Evolutionary conservation across 768 basidiomycete genomes (phyloP).

Genomic region (Sistotremastrum suecicum): DNA sequence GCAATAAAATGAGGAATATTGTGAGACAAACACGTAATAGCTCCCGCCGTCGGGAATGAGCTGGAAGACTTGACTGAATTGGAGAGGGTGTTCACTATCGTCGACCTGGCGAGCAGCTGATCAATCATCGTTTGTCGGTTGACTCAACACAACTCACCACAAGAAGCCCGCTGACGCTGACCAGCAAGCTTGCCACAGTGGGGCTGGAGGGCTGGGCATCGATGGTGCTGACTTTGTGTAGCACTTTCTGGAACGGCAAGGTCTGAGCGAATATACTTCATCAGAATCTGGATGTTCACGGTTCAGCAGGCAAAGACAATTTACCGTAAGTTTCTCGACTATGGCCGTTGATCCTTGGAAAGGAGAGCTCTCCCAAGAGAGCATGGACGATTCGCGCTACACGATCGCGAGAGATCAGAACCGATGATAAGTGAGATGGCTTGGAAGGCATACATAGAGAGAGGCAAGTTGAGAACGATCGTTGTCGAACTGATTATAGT

Average conservation of each 20-base stretch:
- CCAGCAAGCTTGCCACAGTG: conserved; percentile 41
- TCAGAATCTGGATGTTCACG: not conserved
- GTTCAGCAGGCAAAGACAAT: conserved; percentile 5
- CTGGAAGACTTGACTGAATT: conserved; percentile 90
- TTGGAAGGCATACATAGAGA: conserved; percentile 58
- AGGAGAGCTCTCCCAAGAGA: conserved; percentile 61
- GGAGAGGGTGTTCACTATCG: conserved; percentile 61
- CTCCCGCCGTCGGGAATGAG: conserved; percentile 58
- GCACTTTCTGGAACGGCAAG: conserved; percentile 71
- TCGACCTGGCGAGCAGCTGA: conserved; percentile 46
- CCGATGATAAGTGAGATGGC: conserved; percentile 16
- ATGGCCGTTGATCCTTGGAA: conserved; percentile 43
- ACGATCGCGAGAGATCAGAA: conserved; percentile 4
- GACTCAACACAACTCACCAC: conserved; percentile 30
- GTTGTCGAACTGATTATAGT: conserved; percentile 67
- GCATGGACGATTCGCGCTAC: conserved; percentile 72
- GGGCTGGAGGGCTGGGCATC: conserved; percentile 79
- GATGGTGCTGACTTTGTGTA: conserved; percentile 66
- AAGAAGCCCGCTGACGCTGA: conserved; percentile 82
- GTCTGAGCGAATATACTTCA: conserved; percentile 22
- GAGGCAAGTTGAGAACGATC: conserved; percentile 37
- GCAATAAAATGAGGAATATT: not conserved
- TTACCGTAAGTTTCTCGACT: conserved; percentile 60
- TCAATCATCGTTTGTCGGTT: not conserved
- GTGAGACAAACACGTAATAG: conserved; percentile 68